Percentiles rank a stretch among this genome's conserved stretches.
Evolutionary conservation across 345 rosid species (phyloP).

Genomic region (Anacardium occidentale): DNA sequence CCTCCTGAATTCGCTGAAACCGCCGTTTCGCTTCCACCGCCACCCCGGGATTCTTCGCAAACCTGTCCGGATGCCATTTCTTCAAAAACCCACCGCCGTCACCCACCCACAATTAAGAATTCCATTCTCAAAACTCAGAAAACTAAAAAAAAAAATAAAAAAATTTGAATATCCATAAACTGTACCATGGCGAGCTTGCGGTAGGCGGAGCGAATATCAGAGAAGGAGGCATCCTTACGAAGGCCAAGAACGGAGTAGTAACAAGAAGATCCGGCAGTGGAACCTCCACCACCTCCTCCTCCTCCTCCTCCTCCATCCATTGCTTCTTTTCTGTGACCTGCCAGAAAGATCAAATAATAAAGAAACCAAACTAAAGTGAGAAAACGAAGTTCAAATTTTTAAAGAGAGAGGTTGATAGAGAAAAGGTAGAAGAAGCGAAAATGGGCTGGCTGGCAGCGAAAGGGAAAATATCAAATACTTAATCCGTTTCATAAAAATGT

Average conservation of each 20-base stretch:
- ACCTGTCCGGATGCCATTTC: constrained; percentile 96
- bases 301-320: constrained; percentile 70
- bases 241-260: constrained; percentile 80
- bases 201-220: constrained; percentile 77
- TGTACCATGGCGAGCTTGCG: constrained; percentile 87
- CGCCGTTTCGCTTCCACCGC: constrained; percentile 79
- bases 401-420: too few species aligned
- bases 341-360: background rate
- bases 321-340: background rate
- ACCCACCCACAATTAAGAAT: background rate
- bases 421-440: background rate
- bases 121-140: background rate
- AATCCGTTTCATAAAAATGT: too few species aligned
- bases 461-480: background rate
- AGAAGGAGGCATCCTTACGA: constrained; percentile 75
- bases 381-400: too few species aligned
- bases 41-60: constrained; percentile 46
- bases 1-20: constrained; percentile 93
- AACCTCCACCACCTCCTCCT: constrained; percentile 3
- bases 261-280: constrained; percentile 56
- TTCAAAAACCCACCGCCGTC: constrained; percentile 15
- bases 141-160: background rate
- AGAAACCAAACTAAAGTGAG: background rate
- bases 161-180: too few species aligned
- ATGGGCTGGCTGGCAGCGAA: constrained; percentile 28